Conservation (phyloP, 148 eudicot species). For the Simmondsia chinensis region DNA sequence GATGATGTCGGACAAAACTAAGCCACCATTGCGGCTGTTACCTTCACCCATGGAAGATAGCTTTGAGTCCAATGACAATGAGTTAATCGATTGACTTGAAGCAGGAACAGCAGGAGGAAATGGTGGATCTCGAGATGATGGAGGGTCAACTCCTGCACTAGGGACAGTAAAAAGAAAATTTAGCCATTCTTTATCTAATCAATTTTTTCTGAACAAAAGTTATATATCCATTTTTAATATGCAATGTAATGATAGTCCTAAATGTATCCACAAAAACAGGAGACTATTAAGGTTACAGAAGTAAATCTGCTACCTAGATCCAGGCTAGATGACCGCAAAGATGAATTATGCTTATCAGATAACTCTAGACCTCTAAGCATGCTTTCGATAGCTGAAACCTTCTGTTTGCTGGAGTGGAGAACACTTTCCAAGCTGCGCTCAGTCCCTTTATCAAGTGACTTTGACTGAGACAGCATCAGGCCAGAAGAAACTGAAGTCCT, state of each 20-base stretch:
- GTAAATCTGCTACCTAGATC: constrained; percentile 69
- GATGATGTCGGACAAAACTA: constrained; percentile 62
- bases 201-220: too few species aligned
- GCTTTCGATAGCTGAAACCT: constrained; percentile 97
- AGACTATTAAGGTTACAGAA: neutral
- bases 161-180: constrained; percentile 33
- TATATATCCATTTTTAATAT: too few species aligned
- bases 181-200: constrained; percentile 38
- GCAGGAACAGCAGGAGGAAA: constrained; percentile 93
- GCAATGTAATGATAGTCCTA: too few species aligned
- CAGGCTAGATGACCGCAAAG: constrained; percentile 77
- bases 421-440: constrained; percentile 92
- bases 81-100: constrained; percentile 55
- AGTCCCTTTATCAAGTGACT: constrained; percentile 52
- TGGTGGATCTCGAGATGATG: constrained; percentile 99
- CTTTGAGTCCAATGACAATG: constrained; percentile 57
- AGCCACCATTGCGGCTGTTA: constrained; percentile 62
- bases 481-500: constrained; percentile 64
- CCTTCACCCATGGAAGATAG: constrained; percentile 41
- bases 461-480: constrained; percentile 61
- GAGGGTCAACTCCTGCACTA: constrained; percentile 99
- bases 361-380: constrained; percentile 85
- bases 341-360: constrained; percentile 48
- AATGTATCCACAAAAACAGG: neutral
- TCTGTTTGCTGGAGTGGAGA: constrained; percentile 87